Evolutionary conservation across 202 grass and related monocot genomes (phyloP).

Genomic region (Saccharum hybrid): DNA sequence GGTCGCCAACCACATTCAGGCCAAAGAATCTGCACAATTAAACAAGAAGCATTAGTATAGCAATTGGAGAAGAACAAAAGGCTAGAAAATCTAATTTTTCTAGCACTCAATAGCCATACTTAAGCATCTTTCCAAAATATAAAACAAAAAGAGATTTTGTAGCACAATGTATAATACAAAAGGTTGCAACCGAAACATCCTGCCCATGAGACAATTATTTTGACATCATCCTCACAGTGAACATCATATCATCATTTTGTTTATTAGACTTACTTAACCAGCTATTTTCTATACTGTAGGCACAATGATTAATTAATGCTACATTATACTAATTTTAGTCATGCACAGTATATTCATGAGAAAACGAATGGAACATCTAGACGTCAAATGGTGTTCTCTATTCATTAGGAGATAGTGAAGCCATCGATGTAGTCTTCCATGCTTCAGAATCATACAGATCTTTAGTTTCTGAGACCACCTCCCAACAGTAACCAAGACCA

Average conservation of each 20-base stretch:
- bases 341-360: not conserved
- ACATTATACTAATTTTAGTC: not conserved
- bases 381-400: not conserved
- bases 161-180: not conserved
- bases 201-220: not conserved
- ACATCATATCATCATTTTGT: not conserved
- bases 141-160: not conserved
- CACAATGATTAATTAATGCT: not conserved
- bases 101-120: slow-evolving; percentile 1
- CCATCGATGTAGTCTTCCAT: not conserved
- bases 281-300: not conserved
- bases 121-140: not conserved
- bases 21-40: slow-evolving; percentile 59
- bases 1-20: slow-evolving; percentile 57
- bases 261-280: slow-evolving; percentile 4
- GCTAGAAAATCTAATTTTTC: slow-evolving; percentile 14
- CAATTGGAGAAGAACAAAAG: not conserved
- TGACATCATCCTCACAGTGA: not conserved
- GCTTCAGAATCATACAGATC: not conserved
- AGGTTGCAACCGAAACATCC: not conserved
- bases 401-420: not conserved
- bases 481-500: too few species aligned
- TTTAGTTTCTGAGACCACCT: too few species aligned
- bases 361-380: not conserved
- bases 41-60: not conserved